A percentile compares a stretch with the other conserved stretches of the same genome.
These are phyloP conservation scores for Thuidium tamariscinum DNA, from an alignment of 225 moss, liverwort and hornwort species.

Conservation along the genomic window DNA sequence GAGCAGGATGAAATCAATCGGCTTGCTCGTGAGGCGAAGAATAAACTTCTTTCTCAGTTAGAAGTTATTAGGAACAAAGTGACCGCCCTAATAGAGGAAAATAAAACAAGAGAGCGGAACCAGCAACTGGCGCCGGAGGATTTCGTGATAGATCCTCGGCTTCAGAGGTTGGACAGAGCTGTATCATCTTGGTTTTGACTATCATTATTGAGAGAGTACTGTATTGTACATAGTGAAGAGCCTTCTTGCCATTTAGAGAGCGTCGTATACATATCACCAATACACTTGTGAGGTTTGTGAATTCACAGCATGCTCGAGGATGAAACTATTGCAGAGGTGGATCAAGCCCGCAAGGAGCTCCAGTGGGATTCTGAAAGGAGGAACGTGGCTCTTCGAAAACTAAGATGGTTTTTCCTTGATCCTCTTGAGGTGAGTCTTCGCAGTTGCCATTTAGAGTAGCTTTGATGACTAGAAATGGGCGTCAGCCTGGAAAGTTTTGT, in stretches of 20 bases:
- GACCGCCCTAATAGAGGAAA: conserved; percentile 39
- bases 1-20: conserved; percentile 80
- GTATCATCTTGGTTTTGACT: neutral
- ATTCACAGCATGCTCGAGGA: conserved; percentile 59
- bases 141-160: conserved; percentile 80
- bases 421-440: conserved; percentile 57
- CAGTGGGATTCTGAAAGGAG: conserved; percentile 87
- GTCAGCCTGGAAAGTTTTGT: neutral
- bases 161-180: conserved; percentile 10
- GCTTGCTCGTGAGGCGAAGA: conserved; percentile 69
- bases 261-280: neutral
- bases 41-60: conserved; percentile 45
- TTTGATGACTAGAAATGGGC: neutral
- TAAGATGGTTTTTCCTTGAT: conserved; percentile 75
- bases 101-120: conserved; percentile 45
- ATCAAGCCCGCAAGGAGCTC: conserved; percentile 74
- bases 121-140: conserved; percentile 56
- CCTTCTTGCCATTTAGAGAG: neutral
- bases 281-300: neutral
- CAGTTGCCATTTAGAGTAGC: neutral
- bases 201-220: neutral
- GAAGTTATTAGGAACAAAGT: conserved; percentile 39
- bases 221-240: neutral
- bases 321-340: conserved; percentile 48
- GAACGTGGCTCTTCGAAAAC: conserved; percentile 69